Base-by-base conservation (phyloP, 75 land plant genomes). In the Isoetes taiwanensis region DNA sequence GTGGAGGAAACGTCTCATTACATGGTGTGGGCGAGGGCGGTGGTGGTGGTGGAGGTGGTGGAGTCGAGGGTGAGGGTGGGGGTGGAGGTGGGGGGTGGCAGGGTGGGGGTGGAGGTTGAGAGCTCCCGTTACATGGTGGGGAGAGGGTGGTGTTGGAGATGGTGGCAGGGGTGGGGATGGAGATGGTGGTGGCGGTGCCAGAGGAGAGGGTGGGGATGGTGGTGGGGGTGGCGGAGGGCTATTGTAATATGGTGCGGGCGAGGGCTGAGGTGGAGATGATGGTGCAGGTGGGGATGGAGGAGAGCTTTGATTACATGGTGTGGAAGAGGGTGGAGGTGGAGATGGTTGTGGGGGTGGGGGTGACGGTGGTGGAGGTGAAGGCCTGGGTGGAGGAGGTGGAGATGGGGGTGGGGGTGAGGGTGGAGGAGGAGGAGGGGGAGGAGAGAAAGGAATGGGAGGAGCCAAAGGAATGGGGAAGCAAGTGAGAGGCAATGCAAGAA, bases 1-100 rank as follows among this genome's bases (percentile, higher is more conserved):
- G 59, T 1, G 56, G 28, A 1, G 71, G 63, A 19, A 67, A 17
- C 28, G 64, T 40, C 17, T 72, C 59, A 4, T 28, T 21, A 0
- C 57, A 70, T 0, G 78, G 34, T 4, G 82, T 70, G 29, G 73
- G 27, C 1, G 72, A 34, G 1, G 82, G 72, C 28, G 56, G 64
- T 28, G 72, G 74, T n/a, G 50, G 73, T 0, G 30, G 12, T 39
- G 81, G 77, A 28, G 43, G 41, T 30, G 69, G 65, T 0, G 77
- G 40, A 3, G 32, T 54, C 28, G 76, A 72, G 31, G 70, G 54
- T 23, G 67, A 71, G 24, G 27, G 38, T 56, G 57, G 29, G 10
- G 32, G 27, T 41, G 53, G 38, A 20, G 39, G 39, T 37, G 39
- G 39, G 39, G 39, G 9, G 39, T 9, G 9, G 39, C 12, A 19